These are phyloP conservation scores for Ajuga reptans DNA, from an alignment of 305 asterid genomes.

Conservation along the genomic window DNA sequence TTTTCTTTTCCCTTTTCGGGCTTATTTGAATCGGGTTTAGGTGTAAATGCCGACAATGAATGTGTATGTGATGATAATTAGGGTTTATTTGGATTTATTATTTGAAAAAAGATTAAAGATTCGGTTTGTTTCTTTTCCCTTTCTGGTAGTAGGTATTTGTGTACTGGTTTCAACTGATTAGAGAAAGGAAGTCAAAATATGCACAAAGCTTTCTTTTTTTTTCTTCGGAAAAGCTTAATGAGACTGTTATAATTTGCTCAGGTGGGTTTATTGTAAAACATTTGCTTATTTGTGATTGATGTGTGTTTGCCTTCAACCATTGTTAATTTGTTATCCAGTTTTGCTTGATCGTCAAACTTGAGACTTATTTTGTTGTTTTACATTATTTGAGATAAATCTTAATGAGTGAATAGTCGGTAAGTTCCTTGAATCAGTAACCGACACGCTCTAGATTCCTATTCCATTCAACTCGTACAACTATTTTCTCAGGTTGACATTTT, in stretches of 20 bases:
- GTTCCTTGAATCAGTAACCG: not conserved
- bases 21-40: not conserved
- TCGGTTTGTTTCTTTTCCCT: not conserved
- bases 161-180: not conserved
- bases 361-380: not conserved
- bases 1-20: not conserved
- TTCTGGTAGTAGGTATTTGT: not conserved
- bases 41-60: not conserved
- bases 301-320: not conserved
- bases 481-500: not conserved
- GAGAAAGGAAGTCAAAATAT: not conserved
- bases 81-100: conserved; percentile 21
- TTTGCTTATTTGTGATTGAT: not conserved
- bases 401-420: not conserved
- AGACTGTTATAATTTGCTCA: not conserved
- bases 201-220: no score
- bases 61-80: conserved; percentile 11
- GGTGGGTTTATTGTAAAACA: not conserved
- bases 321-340: not conserved
- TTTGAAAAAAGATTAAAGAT: not conserved
- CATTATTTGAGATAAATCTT: not conserved
- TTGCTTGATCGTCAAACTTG: not conserved
- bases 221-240: no score
- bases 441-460: not conserved
- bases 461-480: not conserved